A percentile compares a stretch with the other conserved stretches of the same genome.
phyloP scores from a whole-genome alignment of 2,329 filamentous ascomycete species.

The Delphinella strobiligena region DNA sequence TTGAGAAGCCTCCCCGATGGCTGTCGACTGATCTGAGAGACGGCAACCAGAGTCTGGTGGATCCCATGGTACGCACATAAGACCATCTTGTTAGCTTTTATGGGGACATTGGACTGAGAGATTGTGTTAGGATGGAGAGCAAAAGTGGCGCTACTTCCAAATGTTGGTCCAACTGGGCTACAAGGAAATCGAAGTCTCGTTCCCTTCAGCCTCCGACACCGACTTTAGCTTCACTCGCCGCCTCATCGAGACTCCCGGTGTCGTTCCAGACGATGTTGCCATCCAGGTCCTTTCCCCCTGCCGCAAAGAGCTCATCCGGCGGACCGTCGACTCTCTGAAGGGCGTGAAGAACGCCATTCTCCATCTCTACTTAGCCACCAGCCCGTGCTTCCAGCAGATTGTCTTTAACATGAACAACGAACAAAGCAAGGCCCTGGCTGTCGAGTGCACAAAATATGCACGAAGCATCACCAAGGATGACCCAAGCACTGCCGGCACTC shows the following conservation, averaged over 20 bases:
- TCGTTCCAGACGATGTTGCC: conserved; percentile 78
- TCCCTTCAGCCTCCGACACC: conserved; percentile 85
- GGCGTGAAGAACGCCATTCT: conserved; percentile 89
- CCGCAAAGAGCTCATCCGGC: conserved; percentile 76
- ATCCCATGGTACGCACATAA: conserved; percentile 64
- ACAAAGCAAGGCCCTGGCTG: conserved; percentile 68
- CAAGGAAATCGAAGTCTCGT: conserved; percentile 96
- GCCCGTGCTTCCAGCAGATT: conserved; percentile 84
- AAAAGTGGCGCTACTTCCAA: conserved; percentile 92
- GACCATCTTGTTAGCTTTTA: too few species aligned
- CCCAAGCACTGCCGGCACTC: conserved; percentile 41
- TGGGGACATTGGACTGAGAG: too few species aligned
- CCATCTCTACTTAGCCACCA: conserved; percentile 92
- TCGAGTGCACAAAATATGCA: conserved; percentile 75
- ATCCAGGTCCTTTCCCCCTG: conserved; percentile 89
- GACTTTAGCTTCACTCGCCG: conserved; percentile 92
- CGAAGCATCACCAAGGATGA: conserved; percentile 80
- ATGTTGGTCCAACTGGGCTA: conserved; percentile 88
- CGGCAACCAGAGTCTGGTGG: conserved; percentile 85
- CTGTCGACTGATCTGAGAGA: conserved; percentile 80
- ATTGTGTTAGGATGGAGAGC: conserved; percentile 61
- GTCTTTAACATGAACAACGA: conserved; percentile 82
- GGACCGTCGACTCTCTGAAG: conserved; percentile 77
- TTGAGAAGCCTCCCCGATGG: conserved; percentile 82
- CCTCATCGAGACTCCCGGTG: conserved; percentile 72